Base-by-base conservation (phyloP, 768 basidiomycete genomes). In the Phanerochaete sordida region DNA sequence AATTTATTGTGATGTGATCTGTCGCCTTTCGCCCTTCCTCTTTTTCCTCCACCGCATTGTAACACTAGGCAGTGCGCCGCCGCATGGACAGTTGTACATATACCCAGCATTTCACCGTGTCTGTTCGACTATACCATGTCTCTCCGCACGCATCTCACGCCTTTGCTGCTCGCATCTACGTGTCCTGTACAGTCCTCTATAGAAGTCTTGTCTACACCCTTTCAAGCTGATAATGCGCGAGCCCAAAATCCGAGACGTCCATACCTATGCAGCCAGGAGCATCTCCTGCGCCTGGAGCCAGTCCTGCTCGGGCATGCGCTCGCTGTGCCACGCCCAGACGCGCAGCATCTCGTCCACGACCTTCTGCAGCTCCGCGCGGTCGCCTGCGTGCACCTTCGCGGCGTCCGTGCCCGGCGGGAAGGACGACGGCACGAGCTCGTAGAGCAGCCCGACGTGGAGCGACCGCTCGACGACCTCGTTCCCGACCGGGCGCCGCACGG, bases 401-500 rank as follows among this genome's bases (percentile, higher is more conserved):
- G 47, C 47, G 47, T 48, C 47, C 47, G 47, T 26, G 47, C 47
- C 47, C 6, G 47, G 47, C 24, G 47, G 47, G 11, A 48, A 19
- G 13, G 24, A 4, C 7, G 5, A 9, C 27, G 47, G 6, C 13
- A 26, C 24, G 27, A 48, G 19, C 47, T 48, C 47, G 47, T 48
- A 48, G 7, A 48, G 47, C 6, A 48, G 27, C 7, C 47, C 47
- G 47, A 26, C 24, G 6, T 19, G 5, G 21, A 48, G 47, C 9
- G 47, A 48, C 21, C 27, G 47, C 47, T 24, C 47, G 47, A 24
- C 65, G 21, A 68, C 66, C 21, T 61, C 63, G 28, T 64, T 66
- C 0, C 70, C 64, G 31, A 66, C 63, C 13, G 73, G 73, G 8
- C 68, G 65, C 51, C 74, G 72, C 21, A 73, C 60, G 24, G 65